Conservation (phyloP, 176 grass and related monocot genomes). For the Areca catechu region DNA sequence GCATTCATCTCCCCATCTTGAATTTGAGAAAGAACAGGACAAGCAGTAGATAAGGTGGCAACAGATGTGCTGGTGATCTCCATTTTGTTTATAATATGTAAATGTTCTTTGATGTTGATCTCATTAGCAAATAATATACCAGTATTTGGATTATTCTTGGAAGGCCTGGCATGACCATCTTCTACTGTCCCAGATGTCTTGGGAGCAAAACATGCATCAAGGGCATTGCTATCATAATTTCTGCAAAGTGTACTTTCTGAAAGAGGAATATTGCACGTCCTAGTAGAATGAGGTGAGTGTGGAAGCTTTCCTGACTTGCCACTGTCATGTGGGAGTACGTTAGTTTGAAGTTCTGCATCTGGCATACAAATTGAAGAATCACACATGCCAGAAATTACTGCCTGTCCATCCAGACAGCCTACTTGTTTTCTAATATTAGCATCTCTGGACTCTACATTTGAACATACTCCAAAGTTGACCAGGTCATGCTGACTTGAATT, state of each 20-base stretch:
- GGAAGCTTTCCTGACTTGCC: conserved; percentile 10
- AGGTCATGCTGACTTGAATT: background rate
- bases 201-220: conserved; percentile 22
- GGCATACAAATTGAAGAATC: conserved; percentile 6
- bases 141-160: background rate
- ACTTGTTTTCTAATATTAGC: conserved; percentile 2
- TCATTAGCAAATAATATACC: background rate
- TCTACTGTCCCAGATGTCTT: conserved; percentile 9
- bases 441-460: background rate
- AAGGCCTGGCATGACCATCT: background rate
- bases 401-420: background rate
- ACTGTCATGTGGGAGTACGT: background rate
- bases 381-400: background rate
- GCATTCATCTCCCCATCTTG: background rate
- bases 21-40: background rate
- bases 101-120: conserved; percentile 6
- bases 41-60: background rate
- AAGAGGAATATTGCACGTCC: conserved; percentile 13
- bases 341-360: conserved; percentile 1
- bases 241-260: conserved; percentile 32
- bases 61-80: background rate
- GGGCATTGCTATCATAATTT: conserved; percentile 15
- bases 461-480: conserved; percentile 15
- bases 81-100: background rate
- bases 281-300: conserved; percentile 9